Evolutionary conservation across 1,284 basidiomycete species (phyloP), one percentile per base, ranked within the genome.

Genomic region (Naganishia sp.): DNA sequence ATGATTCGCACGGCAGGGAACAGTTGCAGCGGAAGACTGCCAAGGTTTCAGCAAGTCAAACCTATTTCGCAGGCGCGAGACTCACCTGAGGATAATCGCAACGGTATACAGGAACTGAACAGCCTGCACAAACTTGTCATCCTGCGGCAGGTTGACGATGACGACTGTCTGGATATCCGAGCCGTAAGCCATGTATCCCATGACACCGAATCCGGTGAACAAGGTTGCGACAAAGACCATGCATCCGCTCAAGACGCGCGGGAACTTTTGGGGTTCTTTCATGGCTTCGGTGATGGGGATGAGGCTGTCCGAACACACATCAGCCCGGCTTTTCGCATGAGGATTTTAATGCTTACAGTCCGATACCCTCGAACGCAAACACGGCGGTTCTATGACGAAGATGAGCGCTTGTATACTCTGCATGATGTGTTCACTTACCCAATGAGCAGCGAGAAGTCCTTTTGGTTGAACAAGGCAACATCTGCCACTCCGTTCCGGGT

Each of bases 211-310:
- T 25, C 90, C 89, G 51, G 91, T 90, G 76, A 98, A 98, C 2
- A 99, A 84, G 23, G 90, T 85, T 85, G 75, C 72, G 10, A 77
- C 72, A 25, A 74, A 61, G 53, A 90, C 74, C 94, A 99, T 98
- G 65, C 98, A 94, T 10, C 89, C 90, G 2, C 90, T 90, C 43
- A 99, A 80, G 0, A 90, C 92, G 50, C 80, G 82, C 1, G 95
- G 94, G 84, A 99, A 97, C 79, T 92, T 93, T 73, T 87, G 86
- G 1, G 96, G 96, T 78, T 98, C 90, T 53, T 75, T 75, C 95
- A 99, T 99, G 6, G 92, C 88, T 76, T 99, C 94, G 9, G 92
- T 94, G 72, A 99, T 97, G 13, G 96, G 95, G 71, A 99, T 93
- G 69, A 99, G 83, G 83, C 77, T 79, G 69, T 1, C 35, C 15